Evolutionary conservation across 768 basidiomycete genomes (phyloP).

Genomic region (Auricularia auricula-judae): DNA sequence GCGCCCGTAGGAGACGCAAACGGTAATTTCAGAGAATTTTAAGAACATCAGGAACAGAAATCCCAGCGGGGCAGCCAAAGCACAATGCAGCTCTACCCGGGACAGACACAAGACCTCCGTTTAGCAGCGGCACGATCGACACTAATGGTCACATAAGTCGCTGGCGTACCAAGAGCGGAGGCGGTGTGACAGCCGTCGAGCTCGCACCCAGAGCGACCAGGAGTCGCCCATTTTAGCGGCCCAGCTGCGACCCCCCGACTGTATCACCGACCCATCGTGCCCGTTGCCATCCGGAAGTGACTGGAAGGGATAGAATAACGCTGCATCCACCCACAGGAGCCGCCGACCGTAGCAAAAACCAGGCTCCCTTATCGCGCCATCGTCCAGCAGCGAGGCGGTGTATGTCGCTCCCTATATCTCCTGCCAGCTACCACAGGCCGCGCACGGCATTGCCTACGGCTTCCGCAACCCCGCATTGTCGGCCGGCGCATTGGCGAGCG

Average conservation of each 20-base stretch:
- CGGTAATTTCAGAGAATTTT: too few relatives aligned
- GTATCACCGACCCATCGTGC: slow-evolving; percentile 16
- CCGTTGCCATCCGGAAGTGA: slow-evolving; percentile 17
- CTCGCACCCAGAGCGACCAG: slow-evolving; percentile 14
- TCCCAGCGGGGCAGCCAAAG: too few relatives aligned
- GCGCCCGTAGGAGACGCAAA: too few relatives aligned
- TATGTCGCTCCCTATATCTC: slow-evolving; percentile 60
- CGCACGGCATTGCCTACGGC: slow-evolving; percentile 37
- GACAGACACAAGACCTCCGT: too few relatives aligned
- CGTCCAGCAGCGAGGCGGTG: slow-evolving; percentile 48
- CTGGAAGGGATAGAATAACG: slow-evolving; percentile 33
- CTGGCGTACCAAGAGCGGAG: not conserved
- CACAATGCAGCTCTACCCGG: too few relatives aligned
- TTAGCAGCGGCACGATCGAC: too few relatives aligned
- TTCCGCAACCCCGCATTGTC: slow-evolving; percentile 27
- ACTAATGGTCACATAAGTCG: too few relatives aligned
- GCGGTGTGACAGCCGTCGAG: not conserved
- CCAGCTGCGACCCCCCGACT: slow-evolving; percentile 8
- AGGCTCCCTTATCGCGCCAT: slow-evolving; percentile 55
- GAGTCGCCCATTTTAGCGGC: slow-evolving; percentile 37
- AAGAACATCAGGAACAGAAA: too few relatives aligned
- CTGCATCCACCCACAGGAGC: slow-evolving; percentile 45
- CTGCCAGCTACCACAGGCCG: slow-evolving; percentile 38
- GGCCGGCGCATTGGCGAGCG: slow-evolving; percentile 23
- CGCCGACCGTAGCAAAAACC: slow-evolving; percentile 35